These are phyloP conservation scores for Rheum nobile DNA, from an alignment of 148 eudicot species.

Conservation along the genomic window DNA sequence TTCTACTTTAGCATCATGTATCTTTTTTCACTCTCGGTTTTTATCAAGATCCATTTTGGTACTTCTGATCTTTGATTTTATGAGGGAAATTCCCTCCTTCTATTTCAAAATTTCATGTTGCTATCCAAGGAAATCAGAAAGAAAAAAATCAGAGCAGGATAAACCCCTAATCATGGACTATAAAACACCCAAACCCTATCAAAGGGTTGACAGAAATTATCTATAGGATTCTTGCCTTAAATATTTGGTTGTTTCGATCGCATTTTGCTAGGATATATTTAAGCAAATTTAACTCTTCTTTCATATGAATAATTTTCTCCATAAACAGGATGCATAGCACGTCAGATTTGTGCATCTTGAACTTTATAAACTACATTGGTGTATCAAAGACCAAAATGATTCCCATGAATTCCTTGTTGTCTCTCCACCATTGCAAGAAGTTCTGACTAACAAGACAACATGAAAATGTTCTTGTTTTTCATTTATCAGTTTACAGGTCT, in stretches of 20 bases:
- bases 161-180: not conserved
- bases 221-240: not conserved
- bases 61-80: constrained; percentile 57
- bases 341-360: not conserved
- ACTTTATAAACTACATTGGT: not conserved
- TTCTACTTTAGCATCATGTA: constrained; percentile 54
- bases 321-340: not conserved
- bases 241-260: not conserved
- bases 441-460: not conserved
- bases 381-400: not conserved
- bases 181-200: constrained; percentile 4
- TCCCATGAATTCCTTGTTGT: not conserved
- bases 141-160: not conserved
- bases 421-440: too few relatives aligned
- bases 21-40: constrained; percentile 69
- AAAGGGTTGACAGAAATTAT: not conserved
- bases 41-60: constrained; percentile 77
- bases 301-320: not conserved
- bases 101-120: constrained; percentile 76
- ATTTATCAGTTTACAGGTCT: not conserved
- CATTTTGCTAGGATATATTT: not conserved
- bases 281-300: not conserved
- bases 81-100: constrained; percentile 66
- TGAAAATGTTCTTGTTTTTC: not conserved
- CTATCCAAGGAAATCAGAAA: constrained; percentile 26